Percentiles rank a stretch among this genome's conserved stretches.
phyloP scores from a whole-genome alignment of 352 stramenopile genomes.

The Elongisporangium prolatum region DNA sequence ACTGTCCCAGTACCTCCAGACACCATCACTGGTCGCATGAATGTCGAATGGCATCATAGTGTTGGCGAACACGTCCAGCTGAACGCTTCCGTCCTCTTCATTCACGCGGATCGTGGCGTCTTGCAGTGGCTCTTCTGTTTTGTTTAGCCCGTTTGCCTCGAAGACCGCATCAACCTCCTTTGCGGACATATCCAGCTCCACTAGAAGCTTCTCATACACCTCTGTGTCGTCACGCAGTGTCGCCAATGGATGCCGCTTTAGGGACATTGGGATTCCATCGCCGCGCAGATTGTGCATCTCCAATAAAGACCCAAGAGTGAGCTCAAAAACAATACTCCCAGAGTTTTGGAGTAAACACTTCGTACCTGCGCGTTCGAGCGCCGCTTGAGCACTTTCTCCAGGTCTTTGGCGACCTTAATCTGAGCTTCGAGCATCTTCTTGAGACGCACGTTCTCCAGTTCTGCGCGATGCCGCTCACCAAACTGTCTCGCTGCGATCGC shows the following conservation, averaged over 20 bases:
- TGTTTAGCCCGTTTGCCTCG: conserved; percentile 26
- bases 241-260: conserved; percentile 7
- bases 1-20: conserved; percentile 30
- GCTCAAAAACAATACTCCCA: neutral
- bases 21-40: conserved; percentile 19
- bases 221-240: conserved; percentile 22
- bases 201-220: conserved; percentile 26
- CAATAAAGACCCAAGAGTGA: neutral
- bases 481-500: conserved; percentile 36
- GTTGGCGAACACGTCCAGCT: conserved; percentile 35
- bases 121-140: conserved; percentile 23
- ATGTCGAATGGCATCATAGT: conserved; percentile 34
- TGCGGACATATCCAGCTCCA: conserved; percentile 19
- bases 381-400: conserved; percentile 30
- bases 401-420: conserved; percentile 39
- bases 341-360: neutral
- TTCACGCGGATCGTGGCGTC: conserved; percentile 29
- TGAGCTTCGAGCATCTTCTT: conserved; percentile 42
- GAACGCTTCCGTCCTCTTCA: conserved; percentile 22
- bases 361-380: conserved; percentile 30
- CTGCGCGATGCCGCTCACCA: conserved; percentile 27
- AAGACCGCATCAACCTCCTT: conserved; percentile 28
- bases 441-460: conserved; percentile 43
- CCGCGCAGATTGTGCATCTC: conserved; percentile 1
- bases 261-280: neutral